Conservation (phyloP, 345 rosid genomes). For the Salix arbutifolia region DNA sequence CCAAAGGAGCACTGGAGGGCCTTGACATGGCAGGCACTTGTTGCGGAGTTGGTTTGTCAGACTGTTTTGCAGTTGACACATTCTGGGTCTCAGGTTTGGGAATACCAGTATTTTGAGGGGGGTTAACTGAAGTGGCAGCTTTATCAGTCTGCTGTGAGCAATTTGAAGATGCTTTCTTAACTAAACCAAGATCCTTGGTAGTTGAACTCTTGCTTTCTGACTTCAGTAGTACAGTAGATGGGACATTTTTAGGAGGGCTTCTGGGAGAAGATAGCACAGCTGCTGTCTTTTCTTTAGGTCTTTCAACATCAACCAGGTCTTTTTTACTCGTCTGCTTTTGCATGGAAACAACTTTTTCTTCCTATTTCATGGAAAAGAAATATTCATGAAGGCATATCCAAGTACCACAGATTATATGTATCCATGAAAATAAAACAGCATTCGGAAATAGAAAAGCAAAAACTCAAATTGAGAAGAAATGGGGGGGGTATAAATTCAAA, state of each 20-base stretch:
- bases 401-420: neutral
- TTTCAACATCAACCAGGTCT: conserved; percentile 48
- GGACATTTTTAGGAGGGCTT: conserved; percentile 31
- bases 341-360: conserved; percentile 30
- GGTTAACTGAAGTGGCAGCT: conserved; percentile 23
- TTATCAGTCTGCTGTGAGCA: conserved; percentile 44
- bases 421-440: neutral
- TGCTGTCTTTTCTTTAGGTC: conserved; percentile 50
- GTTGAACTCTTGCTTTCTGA: conserved; percentile 39
- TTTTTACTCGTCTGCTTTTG: conserved; percentile 36
- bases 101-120: conserved; percentile 24
- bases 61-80: conserved; percentile 33
- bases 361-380: conserved; percentile 21
- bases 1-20: conserved; percentile 87
- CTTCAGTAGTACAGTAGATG: conserved; percentile 39
- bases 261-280: conserved; percentile 51
- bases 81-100: conserved; percentile 49
- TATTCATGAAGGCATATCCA: neutral
- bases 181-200: conserved; percentile 27
- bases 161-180: conserved; percentile 40
- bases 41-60: conserved; percentile 37
- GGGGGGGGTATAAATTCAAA: neutral
- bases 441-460: neutral
- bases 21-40: conserved; percentile 60
- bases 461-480: neutral